These are phyloP conservation scores for Gaertneriomyces semiglobifer DNA, from an alignment of 192 early-diverging fungal species.

Conservation along the genomic window DNA sequence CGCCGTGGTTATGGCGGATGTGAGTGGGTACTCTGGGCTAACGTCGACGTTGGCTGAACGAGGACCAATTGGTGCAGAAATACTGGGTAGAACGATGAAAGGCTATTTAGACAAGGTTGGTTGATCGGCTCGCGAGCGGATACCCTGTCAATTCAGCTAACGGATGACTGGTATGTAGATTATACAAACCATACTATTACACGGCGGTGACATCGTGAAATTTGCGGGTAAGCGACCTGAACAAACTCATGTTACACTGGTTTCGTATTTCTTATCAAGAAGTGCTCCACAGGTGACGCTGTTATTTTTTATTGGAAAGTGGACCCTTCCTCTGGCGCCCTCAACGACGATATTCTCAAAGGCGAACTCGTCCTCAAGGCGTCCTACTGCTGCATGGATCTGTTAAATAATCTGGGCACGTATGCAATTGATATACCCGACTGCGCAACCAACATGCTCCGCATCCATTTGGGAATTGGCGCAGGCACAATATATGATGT, in stretches of 20 bases:
- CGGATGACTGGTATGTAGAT: conserved; percentile 29
- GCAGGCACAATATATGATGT: conserved; percentile 49
- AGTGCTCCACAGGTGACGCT: conserved; percentile 40
- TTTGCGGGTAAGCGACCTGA: conserved; percentile 38
- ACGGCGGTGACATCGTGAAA: conserved; percentile 58
- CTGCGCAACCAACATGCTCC: conserved; percentile 33
- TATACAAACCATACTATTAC: conserved; percentile 45
- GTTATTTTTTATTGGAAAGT: conserved; percentile 56
- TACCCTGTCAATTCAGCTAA: too few relatives aligned
- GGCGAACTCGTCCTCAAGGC: conserved; percentile 52
- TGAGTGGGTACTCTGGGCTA: conserved; percentile 46
- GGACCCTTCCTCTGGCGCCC: conserved; percentile 19
- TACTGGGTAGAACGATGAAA: conserved; percentile 52
- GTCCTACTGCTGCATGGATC: conserved; percentile 41
- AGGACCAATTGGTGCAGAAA: conserved; percentile 45
- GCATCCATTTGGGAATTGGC: conserved; percentile 56
- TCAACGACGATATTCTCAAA: conserved; percentile 21
- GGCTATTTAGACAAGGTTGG: conserved; percentile 49
- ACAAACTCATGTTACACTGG: too few relatives aligned
- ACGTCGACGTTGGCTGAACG: conserved; percentile 43
- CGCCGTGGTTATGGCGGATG: conserved; percentile 52
- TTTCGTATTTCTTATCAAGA: not conserved
- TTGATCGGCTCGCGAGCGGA: too few relatives aligned
- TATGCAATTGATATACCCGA: conserved; percentile 48
- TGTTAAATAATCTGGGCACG: conserved; percentile 43